A percentile compares a stretch with the other conserved stretches of the same genome.
Evolutionary conservation across 495 filamentous ascomycete species (phyloP).

Genomic region (Penicillium lagena): DNA sequence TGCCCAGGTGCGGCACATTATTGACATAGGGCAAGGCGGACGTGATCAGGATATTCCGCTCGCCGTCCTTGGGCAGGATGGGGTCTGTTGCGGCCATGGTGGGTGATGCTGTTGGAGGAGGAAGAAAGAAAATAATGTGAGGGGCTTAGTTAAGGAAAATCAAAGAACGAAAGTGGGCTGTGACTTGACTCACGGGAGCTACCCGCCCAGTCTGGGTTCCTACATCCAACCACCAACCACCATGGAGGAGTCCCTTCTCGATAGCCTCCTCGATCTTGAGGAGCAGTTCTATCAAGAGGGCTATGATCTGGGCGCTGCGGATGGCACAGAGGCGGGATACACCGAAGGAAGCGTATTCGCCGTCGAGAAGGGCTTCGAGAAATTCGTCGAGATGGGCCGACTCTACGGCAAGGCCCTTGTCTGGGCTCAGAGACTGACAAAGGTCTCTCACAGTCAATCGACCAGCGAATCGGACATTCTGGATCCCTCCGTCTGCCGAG

Average conservation of each 20-base stretch:
- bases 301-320: conserved; percentile 63
- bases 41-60: conserved; percentile 48
- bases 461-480: conserved; percentile 14
- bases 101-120: conserved; percentile 17
- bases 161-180: conserved; percentile 14
- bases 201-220: no score
- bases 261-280: conserved; percentile 70
- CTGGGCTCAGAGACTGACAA: conserved; percentile 61
- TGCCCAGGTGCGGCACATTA: conserved; percentile 92
- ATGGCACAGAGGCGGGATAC: conserved; percentile 73
- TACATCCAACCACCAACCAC: no score
- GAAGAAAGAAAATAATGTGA: conserved; percentile 20
- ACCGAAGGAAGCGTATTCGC: conserved; percentile 87
- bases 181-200: no score
- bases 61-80: conserved; percentile 36
- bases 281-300: conserved; percentile 83
- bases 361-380: conserved; percentile 88
- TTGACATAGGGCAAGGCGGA: conserved; percentile 78
- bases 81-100: conserved; percentile 1
- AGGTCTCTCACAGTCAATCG: conserved; percentile 9
- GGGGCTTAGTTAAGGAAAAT: conserved; percentile 22
- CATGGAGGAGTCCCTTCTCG: conserved; percentile 53
- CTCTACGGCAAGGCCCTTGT: conserved; percentile 77
- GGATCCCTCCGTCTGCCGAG: conserved; percentile 24
- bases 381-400: conserved; percentile 71